These are phyloP conservation scores for Candida xiaguanensis DNA, from an alignment of 805 yeast genomes.

Conservation along the genomic window DNA sequence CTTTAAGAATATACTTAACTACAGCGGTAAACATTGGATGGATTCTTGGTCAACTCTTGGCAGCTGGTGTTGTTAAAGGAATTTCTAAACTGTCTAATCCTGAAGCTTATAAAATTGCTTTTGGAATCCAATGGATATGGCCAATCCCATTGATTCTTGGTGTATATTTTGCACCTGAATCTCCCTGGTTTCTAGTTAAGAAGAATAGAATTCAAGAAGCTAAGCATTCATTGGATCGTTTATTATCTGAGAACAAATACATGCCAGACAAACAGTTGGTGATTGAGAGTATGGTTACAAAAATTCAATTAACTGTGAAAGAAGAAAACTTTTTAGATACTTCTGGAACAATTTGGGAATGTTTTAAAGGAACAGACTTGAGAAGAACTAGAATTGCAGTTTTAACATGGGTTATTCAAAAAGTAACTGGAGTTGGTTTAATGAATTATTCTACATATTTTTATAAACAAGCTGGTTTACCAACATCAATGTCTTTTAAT, in stretches of 20 bases:
- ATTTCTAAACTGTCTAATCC: slow-evolving; percentile 19
- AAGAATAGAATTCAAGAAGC: slow-evolving; percentile 43
- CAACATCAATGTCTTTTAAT: slow-evolving; percentile 40
- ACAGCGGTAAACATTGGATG: slow-evolving; percentile 50
- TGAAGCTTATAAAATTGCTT: slow-evolving; percentile 50
- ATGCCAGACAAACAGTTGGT: slow-evolving; percentile 30
- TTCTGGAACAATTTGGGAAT: slow-evolving; percentile 33
- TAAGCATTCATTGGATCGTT: slow-evolving; percentile 31
- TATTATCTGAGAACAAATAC: too few species aligned
- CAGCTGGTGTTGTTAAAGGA: slow-evolving; percentile 48
- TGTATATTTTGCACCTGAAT: slow-evolving; percentile 49
- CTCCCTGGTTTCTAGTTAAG: slow-evolving; percentile 55
- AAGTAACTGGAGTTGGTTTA: slow-evolving; percentile 44
- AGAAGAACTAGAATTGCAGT: slow-evolving; percentile 52
- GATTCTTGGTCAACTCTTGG: slow-evolving; percentile 55
- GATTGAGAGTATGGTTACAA: slow-evolving; percentile 40
- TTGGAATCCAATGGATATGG: slow-evolving; percentile 62
- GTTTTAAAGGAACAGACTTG: slow-evolving; percentile 44
- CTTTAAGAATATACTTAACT: slow-evolving; percentile 48
- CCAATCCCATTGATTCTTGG: slow-evolving; percentile 44
- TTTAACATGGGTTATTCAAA: slow-evolving; percentile 44
- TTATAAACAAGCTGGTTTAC: slow-evolving; percentile 48
- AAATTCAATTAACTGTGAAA: slow-evolving; percentile 44
- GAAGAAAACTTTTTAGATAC: slow-evolving; percentile 25
- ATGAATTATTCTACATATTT: slow-evolving; percentile 51